Conservation (phyloP, 2,329 filamentous ascomycete genomes). For the Periglandula ipomoeae region DNA sequence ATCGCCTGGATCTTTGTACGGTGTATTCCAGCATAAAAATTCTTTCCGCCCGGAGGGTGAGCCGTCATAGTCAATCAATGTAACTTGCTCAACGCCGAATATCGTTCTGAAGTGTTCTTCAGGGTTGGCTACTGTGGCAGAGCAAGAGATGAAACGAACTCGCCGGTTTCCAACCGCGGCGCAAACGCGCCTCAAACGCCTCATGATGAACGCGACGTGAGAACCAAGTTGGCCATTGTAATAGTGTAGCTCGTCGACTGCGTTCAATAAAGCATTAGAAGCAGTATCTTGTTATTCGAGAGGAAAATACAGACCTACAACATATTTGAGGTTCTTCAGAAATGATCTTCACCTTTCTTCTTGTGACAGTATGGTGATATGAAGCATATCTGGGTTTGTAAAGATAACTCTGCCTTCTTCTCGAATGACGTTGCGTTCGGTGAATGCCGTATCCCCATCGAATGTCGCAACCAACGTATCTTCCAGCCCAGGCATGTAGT, state of each 20-base stretch:
- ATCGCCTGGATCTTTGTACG: slow-evolving; percentile 81
- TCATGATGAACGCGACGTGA: slow-evolving; percentile 92
- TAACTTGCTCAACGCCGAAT: slow-evolving; percentile 79
- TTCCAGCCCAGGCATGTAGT: slow-evolving; percentile 70
- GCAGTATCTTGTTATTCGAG: background rate
- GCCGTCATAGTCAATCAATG: slow-evolving; percentile 80
- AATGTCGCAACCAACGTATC: slow-evolving; percentile 81
- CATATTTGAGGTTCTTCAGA: slow-evolving; percentile 79
- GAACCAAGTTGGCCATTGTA: slow-evolving; percentile 94
- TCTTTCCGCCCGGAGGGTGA: slow-evolving; percentile 86
- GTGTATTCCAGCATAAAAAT: slow-evolving; percentile 96
- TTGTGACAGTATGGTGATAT: slow-evolving; percentile 85
- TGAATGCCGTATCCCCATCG: slow-evolving; percentile 87
- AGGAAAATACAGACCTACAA: slow-evolving; percentile 49
- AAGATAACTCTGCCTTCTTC: slow-evolving; percentile 91
- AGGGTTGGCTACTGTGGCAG: slow-evolving; percentile 91
- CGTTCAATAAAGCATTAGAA: background rate
- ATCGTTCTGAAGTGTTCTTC: slow-evolving; percentile 85
- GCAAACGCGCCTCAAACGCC: slow-evolving; percentile 76
- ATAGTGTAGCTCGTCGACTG: slow-evolving; percentile 81
- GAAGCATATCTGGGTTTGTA: slow-evolving; percentile 97
- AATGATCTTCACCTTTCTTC: slow-evolving; percentile 85
- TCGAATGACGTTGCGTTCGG: slow-evolving; percentile 66
- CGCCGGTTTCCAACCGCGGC: slow-evolving; percentile 78
- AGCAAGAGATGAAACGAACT: slow-evolving; percentile 90